These are phyloP conservation scores for Plantago elongata DNA, from an alignment of 257 asterid species.

Conservation along the genomic window DNA sequence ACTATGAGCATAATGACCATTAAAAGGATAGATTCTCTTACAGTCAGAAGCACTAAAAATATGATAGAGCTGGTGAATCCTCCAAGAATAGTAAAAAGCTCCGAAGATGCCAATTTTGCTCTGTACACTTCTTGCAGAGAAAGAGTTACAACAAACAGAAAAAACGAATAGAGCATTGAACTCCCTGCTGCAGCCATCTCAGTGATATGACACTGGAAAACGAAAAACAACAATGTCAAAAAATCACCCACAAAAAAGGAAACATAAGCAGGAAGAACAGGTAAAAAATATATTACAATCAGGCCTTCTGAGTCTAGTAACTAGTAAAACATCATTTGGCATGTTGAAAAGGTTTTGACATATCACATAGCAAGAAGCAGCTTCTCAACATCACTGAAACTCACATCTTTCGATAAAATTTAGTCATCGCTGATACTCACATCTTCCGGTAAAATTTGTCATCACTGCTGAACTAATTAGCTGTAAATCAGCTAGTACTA, in stretches of 20 bases:
- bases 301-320: background rate
- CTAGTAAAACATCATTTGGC: too few relatives aligned
- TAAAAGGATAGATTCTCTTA: slow-evolving; percentile 26
- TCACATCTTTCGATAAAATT: too few relatives aligned
- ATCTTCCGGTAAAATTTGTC: too few relatives aligned
- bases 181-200: slow-evolving; percentile 80
- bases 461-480: too few relatives aligned
- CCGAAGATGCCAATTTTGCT: slow-evolving; percentile 78
- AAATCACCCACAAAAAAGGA: slow-evolving; percentile 2
- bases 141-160: slow-evolving; percentile 63
- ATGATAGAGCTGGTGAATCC: slow-evolving; percentile 84
- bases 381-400: too few relatives aligned
- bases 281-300: slow-evolving; percentile 10
- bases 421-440: too few relatives aligned
- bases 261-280: background rate
- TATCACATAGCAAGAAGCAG: too few relatives aligned
- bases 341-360: too few relatives aligned
- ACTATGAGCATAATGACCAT: background rate
- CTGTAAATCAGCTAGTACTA: too few relatives aligned
- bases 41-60: slow-evolving; percentile 69
- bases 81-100: slow-evolving; percentile 86
- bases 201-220: slow-evolving; percentile 19
- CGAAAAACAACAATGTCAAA: slow-evolving; percentile 3
- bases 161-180: slow-evolving; percentile 81
- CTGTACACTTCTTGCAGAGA: slow-evolving; percentile 83